A percentile compares a stretch with the other conserved stretches of the same genome.
These are phyloP conservation scores for Neurospora sp. DNA, from an alignment of 495 filamentous ascomycete species.

Conservation along the genomic window DNA sequence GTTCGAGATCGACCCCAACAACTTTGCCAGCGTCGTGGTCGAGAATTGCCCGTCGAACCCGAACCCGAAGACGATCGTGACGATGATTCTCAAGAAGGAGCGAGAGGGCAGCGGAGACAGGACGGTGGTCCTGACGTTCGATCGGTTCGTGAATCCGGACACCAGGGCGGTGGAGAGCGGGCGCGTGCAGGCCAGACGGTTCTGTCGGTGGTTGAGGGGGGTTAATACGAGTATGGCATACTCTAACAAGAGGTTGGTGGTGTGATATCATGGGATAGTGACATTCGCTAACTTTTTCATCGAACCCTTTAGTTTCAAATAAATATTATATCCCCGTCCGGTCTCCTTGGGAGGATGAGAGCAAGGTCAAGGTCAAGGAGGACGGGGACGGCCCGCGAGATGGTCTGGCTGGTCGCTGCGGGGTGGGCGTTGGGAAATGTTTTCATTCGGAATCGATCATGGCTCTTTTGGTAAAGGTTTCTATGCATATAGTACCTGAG, in stretches of 20 bases:
- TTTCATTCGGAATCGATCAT: neutral
- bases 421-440: neutral
- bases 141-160: neutral
- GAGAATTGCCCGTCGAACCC: neutral
- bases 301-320: neutral
- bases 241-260: neutral
- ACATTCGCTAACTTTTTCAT: neutral
- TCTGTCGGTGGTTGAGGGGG: slow-evolving; percentile 20
- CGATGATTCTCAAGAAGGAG: neutral
- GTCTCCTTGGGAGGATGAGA: neutral
- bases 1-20: slow-evolving; percentile 15
- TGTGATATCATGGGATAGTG: neutral
- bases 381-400: no score
- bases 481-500: neutral
- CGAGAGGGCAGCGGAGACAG: slow-evolving; percentile 3
- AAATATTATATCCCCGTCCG: neutral
- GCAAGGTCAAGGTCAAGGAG: no score
- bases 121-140: neutral
- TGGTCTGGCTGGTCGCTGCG: no score
- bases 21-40: slow-evolving; percentile 7
- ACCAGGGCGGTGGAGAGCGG: slow-evolving; percentile 14
- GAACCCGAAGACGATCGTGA: slow-evolving; percentile 1
- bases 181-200: slow-evolving; percentile 21
- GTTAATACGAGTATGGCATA: slow-evolving; percentile 18
- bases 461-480: neutral